A percentile compares a stretch with the other conserved stretches of the same genome.
Conservation (phyloP, 192 early-diverging fungal species). For the Geosiphon pyriformis region DNA sequence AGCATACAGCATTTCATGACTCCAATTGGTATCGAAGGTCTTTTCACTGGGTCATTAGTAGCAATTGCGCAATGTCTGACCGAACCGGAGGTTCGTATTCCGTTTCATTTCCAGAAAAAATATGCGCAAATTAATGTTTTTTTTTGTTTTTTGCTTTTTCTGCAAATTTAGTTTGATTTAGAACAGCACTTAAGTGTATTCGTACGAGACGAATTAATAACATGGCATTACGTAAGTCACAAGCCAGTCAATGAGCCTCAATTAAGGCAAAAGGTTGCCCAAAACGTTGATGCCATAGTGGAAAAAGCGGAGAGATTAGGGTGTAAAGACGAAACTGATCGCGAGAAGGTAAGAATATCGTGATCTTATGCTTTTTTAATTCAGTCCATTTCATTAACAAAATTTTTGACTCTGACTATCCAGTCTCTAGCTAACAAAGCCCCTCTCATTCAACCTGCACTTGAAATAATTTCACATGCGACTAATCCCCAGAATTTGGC, state of each 20-base stretch:
- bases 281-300: slow-evolving; percentile 69
- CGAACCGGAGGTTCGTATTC: slow-evolving; percentile 59
- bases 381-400: background rate
- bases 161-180: slow-evolving; percentile 72
- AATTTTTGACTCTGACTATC: background rate
- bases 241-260: slow-evolving; percentile 54
- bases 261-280: slow-evolving; percentile 59
- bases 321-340: slow-evolving; percentile 55
- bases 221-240: slow-evolving; percentile 63
- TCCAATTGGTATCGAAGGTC: slow-evolving; percentile 88
- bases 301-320: slow-evolving; percentile 63
- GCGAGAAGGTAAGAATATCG: slow-evolving; percentile 56
- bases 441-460: slow-evolving; percentile 77
- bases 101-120: slow-evolving; percentile 39
- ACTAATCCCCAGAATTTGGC: slow-evolving; percentile 89
- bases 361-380: background rate
- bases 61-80: slow-evolving; percentile 78
- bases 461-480: slow-evolving; percentile 88
- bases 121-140: background rate
- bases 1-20: slow-evolving; percentile 95
- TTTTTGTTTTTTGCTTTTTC: slow-evolving; percentile 18
- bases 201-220: slow-evolving; percentile 89
- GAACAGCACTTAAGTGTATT: slow-evolving; percentile 93
- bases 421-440: background rate
- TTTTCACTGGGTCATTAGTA: slow-evolving; percentile 79